Conservation (phyloP, 179 eudicot genomes). For the Beta corolliflora region DNA sequence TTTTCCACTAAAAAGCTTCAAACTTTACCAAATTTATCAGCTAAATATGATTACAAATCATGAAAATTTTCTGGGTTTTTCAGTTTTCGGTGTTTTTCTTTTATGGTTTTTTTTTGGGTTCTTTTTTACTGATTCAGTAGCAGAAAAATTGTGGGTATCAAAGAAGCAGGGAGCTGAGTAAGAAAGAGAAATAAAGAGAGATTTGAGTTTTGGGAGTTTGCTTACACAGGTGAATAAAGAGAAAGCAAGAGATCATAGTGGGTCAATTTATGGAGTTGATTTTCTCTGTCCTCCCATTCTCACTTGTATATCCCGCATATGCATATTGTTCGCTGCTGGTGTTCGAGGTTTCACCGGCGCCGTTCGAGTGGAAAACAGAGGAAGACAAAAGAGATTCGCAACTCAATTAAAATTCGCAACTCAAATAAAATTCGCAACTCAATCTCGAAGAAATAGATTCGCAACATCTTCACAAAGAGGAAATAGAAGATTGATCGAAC, state of each 20-base stretch:
- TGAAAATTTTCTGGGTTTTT: neutral
- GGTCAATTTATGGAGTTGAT: neutral
- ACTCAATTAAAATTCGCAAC: no score
- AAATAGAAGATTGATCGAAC: no score
- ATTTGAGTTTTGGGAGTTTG: conserved; percentile 19
- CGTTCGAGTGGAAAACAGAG: no score
- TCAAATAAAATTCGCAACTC: no score
- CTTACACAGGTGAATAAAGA: conserved; percentile 41
- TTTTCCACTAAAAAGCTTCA: neutral
- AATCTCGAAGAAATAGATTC: no score
- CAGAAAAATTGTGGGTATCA: conserved; percentile 22
- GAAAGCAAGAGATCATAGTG: conserved; percentile 21
- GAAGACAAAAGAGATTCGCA: no score
- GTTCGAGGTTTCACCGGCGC: no score
- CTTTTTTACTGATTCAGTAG: conserved; percentile 14
- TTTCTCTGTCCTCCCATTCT: conserved; percentile 8
- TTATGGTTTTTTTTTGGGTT: neutral
- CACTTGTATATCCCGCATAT: conserved; percentile 38
- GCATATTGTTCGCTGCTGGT: no score
- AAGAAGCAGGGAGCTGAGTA: conserved; percentile 2
- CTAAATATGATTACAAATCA: neutral
- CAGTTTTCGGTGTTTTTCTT: neutral
- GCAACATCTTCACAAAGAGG: no score
- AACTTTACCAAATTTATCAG: neutral
- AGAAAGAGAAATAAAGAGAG: conserved; percentile 17